Percentiles rank a stretch among this genome's conserved stretches.
Evolutionary conservation across 805 yeast species (phyloP).

Genomic region (Maudiozyma saulgeensis): DNA sequence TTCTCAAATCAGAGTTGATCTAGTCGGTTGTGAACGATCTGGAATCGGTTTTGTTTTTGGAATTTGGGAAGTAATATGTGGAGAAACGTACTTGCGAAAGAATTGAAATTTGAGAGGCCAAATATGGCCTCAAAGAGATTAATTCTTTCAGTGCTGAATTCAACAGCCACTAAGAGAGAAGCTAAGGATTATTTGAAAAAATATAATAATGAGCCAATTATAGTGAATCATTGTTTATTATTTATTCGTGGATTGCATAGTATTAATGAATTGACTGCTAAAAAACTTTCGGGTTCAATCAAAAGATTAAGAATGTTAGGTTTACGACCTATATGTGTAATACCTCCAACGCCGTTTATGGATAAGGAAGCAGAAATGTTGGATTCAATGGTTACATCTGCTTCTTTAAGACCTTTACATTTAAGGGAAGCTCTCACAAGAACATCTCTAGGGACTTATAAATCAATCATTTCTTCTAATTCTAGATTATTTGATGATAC

Average conservation of each 20-base stretch:
- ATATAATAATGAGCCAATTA: conserved; percentile 34
- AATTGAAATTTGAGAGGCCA: conserved; percentile 15
- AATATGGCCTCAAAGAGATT: conserved; percentile 42
- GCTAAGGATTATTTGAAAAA: conserved; percentile 71
- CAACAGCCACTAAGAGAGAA: conserved; percentile 91
- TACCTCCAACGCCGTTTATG: conserved; percentile 31
- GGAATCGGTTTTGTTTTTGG: too few species aligned
- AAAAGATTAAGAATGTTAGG: conserved; percentile 37
- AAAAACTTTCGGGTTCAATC: conserved; percentile 17
- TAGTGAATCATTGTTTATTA: conserved; percentile 21
- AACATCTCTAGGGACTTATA: conserved; percentile 9
- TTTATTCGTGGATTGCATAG: conserved; percentile 18
- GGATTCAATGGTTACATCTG: conserved; percentile 17
- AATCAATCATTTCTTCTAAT: conserved; percentile 13
- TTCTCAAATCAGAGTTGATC: too few species aligned
- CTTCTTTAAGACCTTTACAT: conserved; percentile 19
- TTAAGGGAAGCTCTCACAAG: conserved; percentile 17
- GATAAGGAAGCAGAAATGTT: conserved; percentile 15
- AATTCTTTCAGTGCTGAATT: conserved; percentile 72
- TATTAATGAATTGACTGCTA: conserved; percentile 4
- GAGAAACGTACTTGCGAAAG: conserved; percentile 9
- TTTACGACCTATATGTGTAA: conserved; percentile 58
- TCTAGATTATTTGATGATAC: conserved; percentile 6
- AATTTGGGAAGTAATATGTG: conserved; percentile 8
- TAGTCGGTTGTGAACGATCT: too few species aligned